These are phyloP conservation scores for Solanum gracilifrons DNA, from an alignment of 257 asterid genomes.

Conservation along the genomic window DNA sequence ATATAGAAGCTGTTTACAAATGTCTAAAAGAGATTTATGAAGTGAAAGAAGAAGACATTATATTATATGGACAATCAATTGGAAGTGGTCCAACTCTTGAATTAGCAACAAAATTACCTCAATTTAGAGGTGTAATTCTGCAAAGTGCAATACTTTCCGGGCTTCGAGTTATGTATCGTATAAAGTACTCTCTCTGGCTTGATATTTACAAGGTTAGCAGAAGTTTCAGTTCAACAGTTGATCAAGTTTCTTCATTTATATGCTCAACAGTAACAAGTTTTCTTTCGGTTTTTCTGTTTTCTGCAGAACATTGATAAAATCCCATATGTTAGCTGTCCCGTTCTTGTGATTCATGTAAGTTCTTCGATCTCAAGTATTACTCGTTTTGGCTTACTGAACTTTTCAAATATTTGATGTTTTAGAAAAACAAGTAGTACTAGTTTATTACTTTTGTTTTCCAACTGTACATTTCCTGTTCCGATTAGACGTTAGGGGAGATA, in stretches of 20 bases:
- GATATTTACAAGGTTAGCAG: constrained; percentile 5
- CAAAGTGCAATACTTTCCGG: constrained; percentile 11
- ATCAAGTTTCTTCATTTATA: not conserved
- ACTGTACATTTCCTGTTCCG: not conserved
- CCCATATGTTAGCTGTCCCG: not conserved
- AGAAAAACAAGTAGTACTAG: not conserved
- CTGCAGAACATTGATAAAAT: constrained; percentile 9
- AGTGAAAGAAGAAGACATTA: constrained; percentile 5
- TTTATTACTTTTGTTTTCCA: not conserved
- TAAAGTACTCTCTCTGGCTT: constrained; percentile 1
- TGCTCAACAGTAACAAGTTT: not conserved
- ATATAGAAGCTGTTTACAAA: constrained; percentile 7
- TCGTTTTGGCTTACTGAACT: not conserved
- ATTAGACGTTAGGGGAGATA: not conserved
- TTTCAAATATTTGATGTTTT: not conserved
- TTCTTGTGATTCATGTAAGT: constrained; percentile 15
- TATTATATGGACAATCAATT: constrained; percentile 8
- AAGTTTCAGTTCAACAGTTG: not conserved
- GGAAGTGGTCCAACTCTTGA: constrained; percentile 13
- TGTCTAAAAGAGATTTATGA: constrained; percentile 4
- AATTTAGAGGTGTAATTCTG: constrained; percentile 3
- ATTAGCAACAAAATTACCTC: constrained; percentile 1
- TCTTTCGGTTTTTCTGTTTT: not conserved
- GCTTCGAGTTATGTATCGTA: constrained; percentile 5
- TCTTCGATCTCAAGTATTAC: not conserved